A percentile compares a stretch with the other conserved stretches of the same genome.
Conservation (phyloP, 176 grass and related monocot species). For the Saccharum officinarum region DNA sequence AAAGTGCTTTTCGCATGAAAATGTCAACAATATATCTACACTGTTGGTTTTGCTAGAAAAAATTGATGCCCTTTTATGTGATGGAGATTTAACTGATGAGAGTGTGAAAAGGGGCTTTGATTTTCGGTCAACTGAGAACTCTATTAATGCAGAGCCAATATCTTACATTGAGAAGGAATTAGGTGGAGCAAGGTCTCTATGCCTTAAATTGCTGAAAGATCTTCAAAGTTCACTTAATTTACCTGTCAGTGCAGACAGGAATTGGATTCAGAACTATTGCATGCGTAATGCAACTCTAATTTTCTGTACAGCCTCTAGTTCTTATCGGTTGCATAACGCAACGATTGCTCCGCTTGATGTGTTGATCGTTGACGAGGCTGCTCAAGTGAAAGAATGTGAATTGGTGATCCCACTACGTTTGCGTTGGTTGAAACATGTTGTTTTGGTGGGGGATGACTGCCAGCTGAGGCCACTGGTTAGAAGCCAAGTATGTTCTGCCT, state of each 20-base stretch:
- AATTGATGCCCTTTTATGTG: conserved; percentile 26
- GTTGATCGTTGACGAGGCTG: conserved; percentile 83
- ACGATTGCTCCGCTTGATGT: conserved; percentile 50
- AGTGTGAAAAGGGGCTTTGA: conserved; percentile 45
- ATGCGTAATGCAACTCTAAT: conserved; percentile 63
- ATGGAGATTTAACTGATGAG: conserved; percentile 41
- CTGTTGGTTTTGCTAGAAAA: conserved; percentile 46
- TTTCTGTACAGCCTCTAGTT: conserved; percentile 79
- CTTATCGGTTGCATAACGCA: conserved; percentile 60
- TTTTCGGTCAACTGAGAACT: not conserved
- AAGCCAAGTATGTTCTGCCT: conserved; percentile 53
- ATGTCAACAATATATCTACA: conserved; percentile 29
- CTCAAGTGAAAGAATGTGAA: conserved; percentile 80
- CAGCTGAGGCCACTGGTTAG: conserved; percentile 71
- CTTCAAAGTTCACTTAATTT: conserved; percentile 41
- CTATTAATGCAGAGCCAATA: not conserved
- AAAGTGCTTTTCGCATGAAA: conserved; percentile 35
- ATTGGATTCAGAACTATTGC: conserved; percentile 56
- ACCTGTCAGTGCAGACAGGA: conserved; percentile 22
- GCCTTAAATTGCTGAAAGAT: conserved; percentile 47
- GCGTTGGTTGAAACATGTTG: conserved; percentile 53
- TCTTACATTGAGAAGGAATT: conserved; percentile 39
- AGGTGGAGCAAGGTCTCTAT: conserved; percentile 34
- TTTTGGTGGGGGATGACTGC: conserved; percentile 80
- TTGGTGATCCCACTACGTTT: conserved; percentile 66